Conservation (phyloP, 106 monocot genomes). For the Acorus calamus region DNA sequence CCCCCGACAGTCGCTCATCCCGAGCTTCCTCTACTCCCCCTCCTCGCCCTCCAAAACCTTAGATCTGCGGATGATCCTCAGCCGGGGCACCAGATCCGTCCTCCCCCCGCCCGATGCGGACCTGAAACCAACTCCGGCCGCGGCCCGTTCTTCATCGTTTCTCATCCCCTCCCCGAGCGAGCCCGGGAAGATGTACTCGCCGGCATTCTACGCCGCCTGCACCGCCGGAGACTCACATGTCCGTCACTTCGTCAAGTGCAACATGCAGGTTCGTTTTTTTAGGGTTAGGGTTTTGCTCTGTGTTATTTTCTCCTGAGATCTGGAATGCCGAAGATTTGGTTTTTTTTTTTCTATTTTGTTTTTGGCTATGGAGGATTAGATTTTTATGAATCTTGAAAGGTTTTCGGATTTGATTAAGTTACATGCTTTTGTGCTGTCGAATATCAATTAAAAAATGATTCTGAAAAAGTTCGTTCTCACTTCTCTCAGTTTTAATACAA, state of each 20-base stretch:
- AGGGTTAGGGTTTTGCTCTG: neutral
- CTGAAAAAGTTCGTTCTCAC: too few relatives aligned
- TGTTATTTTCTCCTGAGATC: neutral
- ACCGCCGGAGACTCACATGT: constrained; percentile 62
- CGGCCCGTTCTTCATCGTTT: constrained; percentile 12
- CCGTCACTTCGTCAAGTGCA: constrained; percentile 75
- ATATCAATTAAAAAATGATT: too few relatives aligned
- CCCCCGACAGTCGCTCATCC: constrained; percentile 36
- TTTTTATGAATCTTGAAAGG: too few relatives aligned
- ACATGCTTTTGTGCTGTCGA: too few relatives aligned
- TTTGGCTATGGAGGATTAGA: too few relatives aligned
- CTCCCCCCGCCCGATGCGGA: constrained; percentile 1
- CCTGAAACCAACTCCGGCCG: neutral
- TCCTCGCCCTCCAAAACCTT: constrained; percentile 14
- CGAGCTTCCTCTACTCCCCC: constrained; percentile 51
- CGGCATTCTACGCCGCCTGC: constrained; percentile 62
- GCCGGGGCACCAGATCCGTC: neutral
- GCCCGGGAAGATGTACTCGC: constrained; percentile 43
- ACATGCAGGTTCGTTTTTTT: constrained; percentile 50
- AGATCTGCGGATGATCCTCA: constrained; percentile 2
- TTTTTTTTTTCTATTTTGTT: too few relatives aligned
- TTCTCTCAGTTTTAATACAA: too few relatives aligned
- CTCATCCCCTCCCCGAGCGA: constrained; percentile 44
- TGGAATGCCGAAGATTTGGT: neutral
- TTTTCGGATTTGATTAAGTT: too few relatives aligned